phyloP scores from a whole-genome alignment of 176 grass and related monocot species.

The Zoysia pacifica region DNA sequence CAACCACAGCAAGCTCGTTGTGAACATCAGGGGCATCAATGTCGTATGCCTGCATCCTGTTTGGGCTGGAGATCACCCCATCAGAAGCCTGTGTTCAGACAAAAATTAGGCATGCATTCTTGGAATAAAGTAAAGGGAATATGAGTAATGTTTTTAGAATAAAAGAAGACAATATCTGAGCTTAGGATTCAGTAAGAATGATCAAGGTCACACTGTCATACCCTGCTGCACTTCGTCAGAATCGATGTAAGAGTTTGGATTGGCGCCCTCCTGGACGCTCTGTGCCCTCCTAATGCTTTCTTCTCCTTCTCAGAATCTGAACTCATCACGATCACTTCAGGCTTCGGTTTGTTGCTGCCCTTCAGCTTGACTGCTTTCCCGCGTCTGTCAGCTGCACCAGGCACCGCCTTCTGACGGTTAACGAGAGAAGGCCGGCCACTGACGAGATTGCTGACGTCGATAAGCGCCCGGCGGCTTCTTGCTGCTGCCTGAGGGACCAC shows the following conservation, averaged over 20 bases:
- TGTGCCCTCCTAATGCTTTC: slow-evolving; percentile 17
- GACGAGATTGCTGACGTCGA: slow-evolving; percentile 33
- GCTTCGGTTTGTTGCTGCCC: slow-evolving; percentile 25
- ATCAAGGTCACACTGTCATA: slow-evolving; percentile 27
- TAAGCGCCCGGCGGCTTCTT: slow-evolving; percentile 29
- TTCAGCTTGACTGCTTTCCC: slow-evolving; percentile 36
- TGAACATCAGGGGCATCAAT: slow-evolving; percentile 62
- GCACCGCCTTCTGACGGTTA: slow-evolving; percentile 31
- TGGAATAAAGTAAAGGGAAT: too few relatives aligned
- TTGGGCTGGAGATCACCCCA: slow-evolving; percentile 34
- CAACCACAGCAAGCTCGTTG: slow-evolving; percentile 76
- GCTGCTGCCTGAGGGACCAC: slow-evolving; percentile 11
- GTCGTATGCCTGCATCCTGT: slow-evolving; percentile 39
- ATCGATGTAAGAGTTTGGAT: slow-evolving; percentile 16
- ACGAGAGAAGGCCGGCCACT: slow-evolving; percentile 21
- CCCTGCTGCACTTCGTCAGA: slow-evolving; percentile 49
- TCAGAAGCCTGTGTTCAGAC: slow-evolving; percentile 46
- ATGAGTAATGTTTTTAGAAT: neutral
- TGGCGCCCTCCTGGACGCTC: slow-evolving; percentile 31
- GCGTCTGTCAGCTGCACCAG: slow-evolving; percentile 13
- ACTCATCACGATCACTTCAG: slow-evolving; percentile 39
- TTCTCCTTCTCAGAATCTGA: slow-evolving; percentile 44
- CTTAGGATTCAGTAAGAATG: neutral
- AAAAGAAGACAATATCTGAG: neutral
- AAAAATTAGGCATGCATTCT: neutral